Base-by-base conservation (phyloP, 2,329 filamentous ascomycete genomes). In the Hypoxylon sp. region DNA sequence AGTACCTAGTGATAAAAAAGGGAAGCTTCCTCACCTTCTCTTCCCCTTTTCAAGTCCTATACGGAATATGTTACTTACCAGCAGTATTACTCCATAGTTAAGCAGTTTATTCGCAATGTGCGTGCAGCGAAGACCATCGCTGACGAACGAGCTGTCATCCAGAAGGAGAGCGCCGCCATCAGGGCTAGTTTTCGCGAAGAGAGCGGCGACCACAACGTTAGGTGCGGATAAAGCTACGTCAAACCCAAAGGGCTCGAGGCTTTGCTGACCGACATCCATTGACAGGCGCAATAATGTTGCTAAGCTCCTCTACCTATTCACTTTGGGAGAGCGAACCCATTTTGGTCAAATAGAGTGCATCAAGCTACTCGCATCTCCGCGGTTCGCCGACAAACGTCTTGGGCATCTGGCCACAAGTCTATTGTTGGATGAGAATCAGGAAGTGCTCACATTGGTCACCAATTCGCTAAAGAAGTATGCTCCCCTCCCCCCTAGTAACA, bases 291-390 rank as follows among this genome's bases (percentile, higher is more conserved):
- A 99, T 86, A 99, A 99, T 87, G 96, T 99, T 76, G 94, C 96
- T 67, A 99, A 99, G 83, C 89, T 99, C 37, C 88, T 99, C 42
- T 99, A 99, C 80, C 93, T 99, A 68, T 99, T 99, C 82, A 99
- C 96, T 1, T 88, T 99, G 46, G 96, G 96, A 72, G 96, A 99
- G 83, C 90, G 96, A 77, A 99, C 96, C 63, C 96, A 99, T 82
- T 99, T 99, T 80, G 96, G 96, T 57, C 96, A 99, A 86, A 99
- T 99, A 79, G 96, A 99, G 89, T 99, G 96, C 81, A 87, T 99
- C 77, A 99, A 99, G 83, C 89, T 99, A 55, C 88, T 99, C 65
- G 96, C 96, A 65, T 99, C 96, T 44, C 94, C 97, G 72, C 93
- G 95, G 66, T 99, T 99, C 79, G 96, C 96, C 74, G 96, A 99